phyloP scores from a whole-genome alignment of 345 rosid species.

The Populus davidiana region DNA sequence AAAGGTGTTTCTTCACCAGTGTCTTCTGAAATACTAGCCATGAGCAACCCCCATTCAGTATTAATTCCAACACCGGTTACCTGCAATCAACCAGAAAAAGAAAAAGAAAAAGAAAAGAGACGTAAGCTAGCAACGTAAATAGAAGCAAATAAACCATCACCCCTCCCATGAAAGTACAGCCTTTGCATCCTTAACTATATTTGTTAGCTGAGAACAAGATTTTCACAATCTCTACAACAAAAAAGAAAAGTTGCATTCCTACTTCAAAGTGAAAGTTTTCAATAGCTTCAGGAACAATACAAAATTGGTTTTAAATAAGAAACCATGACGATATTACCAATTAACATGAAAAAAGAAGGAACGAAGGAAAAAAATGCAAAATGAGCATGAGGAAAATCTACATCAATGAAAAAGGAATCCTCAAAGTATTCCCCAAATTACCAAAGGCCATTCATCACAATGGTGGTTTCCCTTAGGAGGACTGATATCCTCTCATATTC shows the following conservation, averaged over 20 bases:
- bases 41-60: slow-evolving; percentile 39
- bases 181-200: neutral
- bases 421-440: neutral
- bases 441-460: neutral
- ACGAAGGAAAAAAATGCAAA: neutral
- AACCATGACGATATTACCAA: neutral
- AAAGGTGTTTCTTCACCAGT: slow-evolving; percentile 40
- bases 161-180: neutral
- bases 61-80: slow-evolving; percentile 34
- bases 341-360: neutral
- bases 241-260: neutral
- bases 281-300: neutral
- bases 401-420: neutral
- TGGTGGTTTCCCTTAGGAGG: neutral
- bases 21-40: slow-evolving; percentile 40
- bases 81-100: neutral
- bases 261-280: neutral
- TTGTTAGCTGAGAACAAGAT: neutral
- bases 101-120: neutral
- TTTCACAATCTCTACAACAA: neutral
- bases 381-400: neutral
- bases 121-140: neutral
- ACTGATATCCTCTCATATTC: neutral
- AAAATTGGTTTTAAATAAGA: neutral
- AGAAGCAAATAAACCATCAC: neutral